Conservation (phyloP, 1,139 yeast species). For the Nematodospora anomalae region DNA sequence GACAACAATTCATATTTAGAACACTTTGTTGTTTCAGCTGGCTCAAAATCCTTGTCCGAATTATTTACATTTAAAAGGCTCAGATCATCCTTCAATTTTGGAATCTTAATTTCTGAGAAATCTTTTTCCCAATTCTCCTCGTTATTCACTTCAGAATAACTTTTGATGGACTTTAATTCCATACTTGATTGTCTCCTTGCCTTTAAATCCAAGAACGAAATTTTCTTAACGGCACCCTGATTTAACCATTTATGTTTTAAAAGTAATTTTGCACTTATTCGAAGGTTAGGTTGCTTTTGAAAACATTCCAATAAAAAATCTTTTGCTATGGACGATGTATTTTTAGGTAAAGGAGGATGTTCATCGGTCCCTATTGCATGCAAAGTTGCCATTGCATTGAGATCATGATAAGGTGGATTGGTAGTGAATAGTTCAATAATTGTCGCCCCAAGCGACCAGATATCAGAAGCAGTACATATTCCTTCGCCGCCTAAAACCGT, state of each 20-base stretch:
- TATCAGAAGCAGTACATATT: conserved; percentile 82
- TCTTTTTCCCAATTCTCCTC: conserved; percentile 43
- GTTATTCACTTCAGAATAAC: conserved; percentile 26
- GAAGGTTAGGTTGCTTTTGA: conserved; percentile 65
- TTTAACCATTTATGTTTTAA: conserved; percentile 64
- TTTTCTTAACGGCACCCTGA: conserved; percentile 10
- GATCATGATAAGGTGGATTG: conserved; percentile 81
- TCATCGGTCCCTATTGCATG: conserved; percentile 91
- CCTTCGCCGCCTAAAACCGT: conserved; percentile 75
- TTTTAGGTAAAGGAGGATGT: conserved; percentile 74
- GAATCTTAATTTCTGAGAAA: conserved; percentile 22
- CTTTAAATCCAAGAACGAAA: neutral
- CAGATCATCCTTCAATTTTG: conserved; percentile 11
- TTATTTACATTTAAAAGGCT: conserved; percentile 1
- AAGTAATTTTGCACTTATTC: conserved; percentile 58
- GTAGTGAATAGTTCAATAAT: conserved; percentile 84
- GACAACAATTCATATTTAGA: conserved; percentile 31
- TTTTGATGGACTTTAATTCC: conserved; percentile 23
- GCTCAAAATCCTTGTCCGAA: conserved; percentile 1
- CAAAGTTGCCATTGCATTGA: conserved; percentile 82
- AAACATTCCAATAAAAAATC: conserved; percentile 78
- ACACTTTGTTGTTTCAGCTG: conserved; percentile 8
- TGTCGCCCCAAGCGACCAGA: conserved; percentile 96
- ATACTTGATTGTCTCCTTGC: conserved; percentile 11
- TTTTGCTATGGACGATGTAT: conserved; percentile 49